phyloP scores from a whole-genome alignment of 2,329 filamentous ascomycete genomes.

The Nothopassalora personata region DNA sequence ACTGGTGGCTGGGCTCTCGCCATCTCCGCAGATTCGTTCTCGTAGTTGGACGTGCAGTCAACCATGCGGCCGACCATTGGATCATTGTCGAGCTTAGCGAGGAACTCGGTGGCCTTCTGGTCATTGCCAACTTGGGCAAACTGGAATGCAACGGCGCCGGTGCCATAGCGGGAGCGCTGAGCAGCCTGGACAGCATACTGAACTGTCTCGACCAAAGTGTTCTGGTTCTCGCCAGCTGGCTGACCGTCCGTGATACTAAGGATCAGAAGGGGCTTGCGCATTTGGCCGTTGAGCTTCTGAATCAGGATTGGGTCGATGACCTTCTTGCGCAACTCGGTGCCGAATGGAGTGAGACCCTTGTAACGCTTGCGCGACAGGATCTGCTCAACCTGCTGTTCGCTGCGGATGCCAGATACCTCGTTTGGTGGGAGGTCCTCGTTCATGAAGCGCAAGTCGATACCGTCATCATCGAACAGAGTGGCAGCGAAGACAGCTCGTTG shows the following conservation, averaged over 20 bases:
- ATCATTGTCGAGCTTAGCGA: constrained; percentile 59
- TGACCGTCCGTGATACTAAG: constrained; percentile 64
- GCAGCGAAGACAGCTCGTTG: constrained; percentile 59
- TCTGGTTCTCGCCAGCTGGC: constrained; percentile 57
- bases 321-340: constrained; percentile 57
- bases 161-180: constrained; percentile 48
- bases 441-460: constrained; percentile 65
- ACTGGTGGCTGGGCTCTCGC: constrained; percentile 56
- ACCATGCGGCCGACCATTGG: constrained; percentile 56
- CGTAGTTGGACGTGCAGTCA: constrained; percentile 65
- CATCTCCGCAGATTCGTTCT: constrained; percentile 64
- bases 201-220: constrained; percentile 54
- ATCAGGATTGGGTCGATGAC: constrained; percentile 59
- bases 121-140: constrained; percentile 67
- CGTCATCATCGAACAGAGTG: constrained; percentile 64
- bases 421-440: constrained; percentile 51
- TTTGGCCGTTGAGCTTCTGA: constrained; percentile 47
- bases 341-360: constrained; percentile 62
- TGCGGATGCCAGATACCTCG: constrained; percentile 51
- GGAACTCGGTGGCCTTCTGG: constrained; percentile 58
- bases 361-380: constrained; percentile 57
- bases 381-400: constrained; percentile 53
- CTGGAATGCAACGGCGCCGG: constrained; percentile 57
- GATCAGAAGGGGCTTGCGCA: constrained; percentile 60
- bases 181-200: constrained; percentile 50